A percentile compares a stretch with the other conserved stretches of the same genome.
Evolutionary conservation across 75 land plant genomes (phyloP).

Genomic region (Selaginella moellendorffii): DNA sequence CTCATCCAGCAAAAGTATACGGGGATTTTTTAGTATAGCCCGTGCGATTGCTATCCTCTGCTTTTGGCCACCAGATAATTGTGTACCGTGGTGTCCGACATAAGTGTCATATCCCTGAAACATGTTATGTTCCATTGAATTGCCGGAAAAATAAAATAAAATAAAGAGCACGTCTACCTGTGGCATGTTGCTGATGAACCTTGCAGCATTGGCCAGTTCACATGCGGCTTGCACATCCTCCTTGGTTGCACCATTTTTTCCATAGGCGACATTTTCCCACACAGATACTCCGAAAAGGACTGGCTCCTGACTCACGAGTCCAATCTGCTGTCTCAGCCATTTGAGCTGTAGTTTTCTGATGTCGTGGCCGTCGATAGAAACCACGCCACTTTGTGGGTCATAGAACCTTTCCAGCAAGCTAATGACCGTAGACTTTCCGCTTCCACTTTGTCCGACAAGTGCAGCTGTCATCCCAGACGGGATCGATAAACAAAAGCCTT

Average conservation of each 20-base stretch:
- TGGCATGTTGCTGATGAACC: constrained; percentile 20
- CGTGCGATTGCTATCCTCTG: constrained; percentile 7
- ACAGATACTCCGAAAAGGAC: constrained; percentile 17
- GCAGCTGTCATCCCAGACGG: constrained; percentile 7
- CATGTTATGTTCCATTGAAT: too few species aligned
- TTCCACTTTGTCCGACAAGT: constrained; percentile 5
- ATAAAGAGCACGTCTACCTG: constrained; percentile 17
- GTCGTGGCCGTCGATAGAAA: not conserved
- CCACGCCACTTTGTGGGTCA: constrained; percentile 4
- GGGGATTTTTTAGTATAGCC: constrained; percentile 3
- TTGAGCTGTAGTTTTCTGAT: constrained; percentile 1
- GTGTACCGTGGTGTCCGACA: constrained; percentile 2
- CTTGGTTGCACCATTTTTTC: constrained; percentile 18
- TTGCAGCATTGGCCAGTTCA: constrained; percentile 21
- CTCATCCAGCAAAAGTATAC: not conserved
- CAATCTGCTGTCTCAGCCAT: constrained; percentile 11
- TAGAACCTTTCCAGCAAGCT: constrained; percentile 7
- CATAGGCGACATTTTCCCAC: constrained; percentile 16
- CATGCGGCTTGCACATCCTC: constrained; percentile 18
- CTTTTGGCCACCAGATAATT: constrained; percentile 11
- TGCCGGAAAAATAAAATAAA: too few species aligned
- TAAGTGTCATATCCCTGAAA: constrained; percentile 7
- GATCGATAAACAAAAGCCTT: not conserved
- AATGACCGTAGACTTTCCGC: constrained; percentile 9
- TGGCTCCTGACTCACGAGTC: constrained; percentile 26